A percentile compares a stretch with the other conserved stretches of the same genome.
Conservation (phyloP, 139 green algal species). For the Chlorokybus atmophyticus region DNA sequence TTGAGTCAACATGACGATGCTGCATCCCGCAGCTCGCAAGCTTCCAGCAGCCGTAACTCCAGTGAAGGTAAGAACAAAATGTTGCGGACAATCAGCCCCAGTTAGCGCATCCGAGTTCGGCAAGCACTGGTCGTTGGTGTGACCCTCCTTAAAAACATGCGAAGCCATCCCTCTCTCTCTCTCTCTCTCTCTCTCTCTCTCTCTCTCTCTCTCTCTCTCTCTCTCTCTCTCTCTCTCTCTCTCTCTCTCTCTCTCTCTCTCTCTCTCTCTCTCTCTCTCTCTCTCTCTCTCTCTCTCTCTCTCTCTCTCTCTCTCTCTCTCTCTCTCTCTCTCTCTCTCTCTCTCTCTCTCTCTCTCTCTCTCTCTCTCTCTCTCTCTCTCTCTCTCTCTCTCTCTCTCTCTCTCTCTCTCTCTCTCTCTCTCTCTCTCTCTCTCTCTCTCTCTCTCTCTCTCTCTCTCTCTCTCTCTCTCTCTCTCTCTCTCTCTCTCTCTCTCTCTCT, state of each 20-base stretch:
- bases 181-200: constrained; percentile 3
- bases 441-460: constrained; percentile 3
- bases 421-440: constrained; percentile 1
- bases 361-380: neutral
- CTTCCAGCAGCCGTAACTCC: too few relatives aligned
- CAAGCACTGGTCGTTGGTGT: too few relatives aligned
- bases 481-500: constrained; percentile 3
- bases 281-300: constrained; percentile 3
- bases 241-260: constrained; percentile 3
- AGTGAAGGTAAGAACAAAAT: too few relatives aligned
- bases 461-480: constrained; percentile 3
- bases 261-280: constrained; percentile 3
- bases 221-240: constrained; percentile 3
- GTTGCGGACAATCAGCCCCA: too few relatives aligned
- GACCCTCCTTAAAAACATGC: too few relatives aligned
- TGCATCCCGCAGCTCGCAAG: too few relatives aligned
- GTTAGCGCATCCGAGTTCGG: too few relatives aligned
- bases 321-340: constrained; percentile 3
- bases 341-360: constrained; percentile 3
- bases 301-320: constrained; percentile 3
- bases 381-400: neutral
- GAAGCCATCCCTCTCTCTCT: constrained; percentile 3
- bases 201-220: constrained; percentile 3
- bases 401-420: constrained; percentile 1
- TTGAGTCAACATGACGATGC: too few relatives aligned